phyloP scores from a whole-genome alignment of 2,329 filamentous ascomycete genomes.

The Dactylellina sp. region DNA sequence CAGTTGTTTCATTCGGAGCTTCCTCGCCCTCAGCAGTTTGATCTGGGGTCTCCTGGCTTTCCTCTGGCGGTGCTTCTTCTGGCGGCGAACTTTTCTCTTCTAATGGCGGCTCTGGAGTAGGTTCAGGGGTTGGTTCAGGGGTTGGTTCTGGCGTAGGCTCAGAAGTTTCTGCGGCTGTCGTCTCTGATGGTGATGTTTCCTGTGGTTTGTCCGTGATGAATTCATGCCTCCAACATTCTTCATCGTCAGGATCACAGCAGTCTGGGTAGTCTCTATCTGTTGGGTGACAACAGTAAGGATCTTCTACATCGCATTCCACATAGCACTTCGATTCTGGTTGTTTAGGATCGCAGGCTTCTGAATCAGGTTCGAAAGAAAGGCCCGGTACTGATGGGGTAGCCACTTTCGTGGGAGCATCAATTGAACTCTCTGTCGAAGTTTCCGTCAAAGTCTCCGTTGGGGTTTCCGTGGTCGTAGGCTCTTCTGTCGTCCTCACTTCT shows the following conservation, averaged over 20 bases:
- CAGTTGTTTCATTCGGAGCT: conserved; percentile 3
- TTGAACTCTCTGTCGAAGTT: background rate
- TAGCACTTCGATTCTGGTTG: conserved; percentile 42
- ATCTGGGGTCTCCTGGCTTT: background rate
- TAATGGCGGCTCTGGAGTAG: background rate
- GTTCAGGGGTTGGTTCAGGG: conserved; percentile 9
- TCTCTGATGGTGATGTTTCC: conserved; percentile 10
- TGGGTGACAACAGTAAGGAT: conserved; percentile 48
- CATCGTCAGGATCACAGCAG: conserved; percentile 46
- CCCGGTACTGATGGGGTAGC: conserved; percentile 33
- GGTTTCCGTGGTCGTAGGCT: conserved; percentile 6
- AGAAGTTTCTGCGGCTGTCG: background rate
- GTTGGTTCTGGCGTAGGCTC: conserved; percentile 9
- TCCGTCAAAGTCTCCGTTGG: background rate
- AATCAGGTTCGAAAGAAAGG: conserved; percentile 31
- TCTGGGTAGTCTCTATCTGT: conserved; percentile 48
- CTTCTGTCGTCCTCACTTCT: conserved; percentile 8
- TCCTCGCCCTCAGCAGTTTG: conserved; percentile 1
- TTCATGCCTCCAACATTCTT: conserved; percentile 49
- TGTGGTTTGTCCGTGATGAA: conserved; percentile 40
- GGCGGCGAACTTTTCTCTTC: background rate
- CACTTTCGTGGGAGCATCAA: background rate
- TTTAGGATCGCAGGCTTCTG: conserved; percentile 33
- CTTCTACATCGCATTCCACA: conserved; percentile 45
- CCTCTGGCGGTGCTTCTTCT: conserved; percentile 12